These are phyloP conservation scores for Eucalyptus camaldulensis DNA, from an alignment of 345 rosid species.

Conservation along the genomic window DNA sequence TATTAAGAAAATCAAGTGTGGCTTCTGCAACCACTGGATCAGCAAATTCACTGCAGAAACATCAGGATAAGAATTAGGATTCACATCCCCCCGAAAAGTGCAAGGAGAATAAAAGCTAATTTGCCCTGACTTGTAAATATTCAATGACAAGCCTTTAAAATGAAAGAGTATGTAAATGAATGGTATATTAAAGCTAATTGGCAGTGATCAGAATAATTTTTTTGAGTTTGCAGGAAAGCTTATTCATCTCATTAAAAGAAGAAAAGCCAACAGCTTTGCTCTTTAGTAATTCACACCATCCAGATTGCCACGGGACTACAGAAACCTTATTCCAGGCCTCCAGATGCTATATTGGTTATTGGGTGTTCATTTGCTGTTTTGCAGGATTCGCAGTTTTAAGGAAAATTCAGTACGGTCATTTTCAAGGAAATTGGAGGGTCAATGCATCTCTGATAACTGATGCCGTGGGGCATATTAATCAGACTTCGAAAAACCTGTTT, in stretches of 20 bases:
- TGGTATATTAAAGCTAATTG: not conserved
- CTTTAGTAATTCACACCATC: not conserved
- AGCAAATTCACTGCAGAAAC: conserved; percentile 80
- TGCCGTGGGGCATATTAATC: not conserved
- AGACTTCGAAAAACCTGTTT: not conserved
- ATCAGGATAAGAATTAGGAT: not conserved
- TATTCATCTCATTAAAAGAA: not conserved
- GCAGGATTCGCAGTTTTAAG: not conserved
- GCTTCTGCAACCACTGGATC: conserved; percentile 86
- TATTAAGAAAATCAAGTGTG: conserved; percentile 69
- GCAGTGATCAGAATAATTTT: not conserved
- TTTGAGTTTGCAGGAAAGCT: not conserved
- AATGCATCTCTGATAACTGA: not conserved
- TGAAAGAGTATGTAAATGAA: not conserved
- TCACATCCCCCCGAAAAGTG: not conserved
- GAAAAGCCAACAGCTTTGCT: not conserved
- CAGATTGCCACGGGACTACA: not conserved
- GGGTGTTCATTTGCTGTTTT: not conserved
- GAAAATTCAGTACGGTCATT: not conserved
- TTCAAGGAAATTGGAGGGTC: not conserved
- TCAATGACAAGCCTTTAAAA: not conserved
- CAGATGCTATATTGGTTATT: not conserved
- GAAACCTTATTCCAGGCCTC: not conserved
- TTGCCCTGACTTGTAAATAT: not conserved
- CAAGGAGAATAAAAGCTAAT: not conserved